Base-by-base conservation (phyloP, 2,329 filamentous ascomycete genomes). In the Colletotrichum incanum region DNA sequence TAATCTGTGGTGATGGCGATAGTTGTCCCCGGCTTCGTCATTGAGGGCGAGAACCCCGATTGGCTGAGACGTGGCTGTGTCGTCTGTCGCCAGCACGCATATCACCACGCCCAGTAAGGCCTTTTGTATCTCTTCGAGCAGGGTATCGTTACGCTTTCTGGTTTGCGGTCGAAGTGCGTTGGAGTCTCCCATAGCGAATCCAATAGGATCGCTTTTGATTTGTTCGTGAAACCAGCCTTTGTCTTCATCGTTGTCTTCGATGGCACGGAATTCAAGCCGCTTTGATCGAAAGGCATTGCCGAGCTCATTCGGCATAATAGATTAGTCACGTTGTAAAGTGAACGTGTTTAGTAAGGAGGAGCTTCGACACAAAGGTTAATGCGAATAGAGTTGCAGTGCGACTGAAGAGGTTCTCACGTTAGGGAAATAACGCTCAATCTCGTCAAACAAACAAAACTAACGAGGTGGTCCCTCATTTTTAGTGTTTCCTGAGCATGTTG, bases 1-100 rank as follows among this genome's bases (percentile, higher is more conserved):
- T 14, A 54, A 37, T 18, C 45, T 37, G 3, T 60, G 54, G 28
- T 31, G 34, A 20, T 45, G 52, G 41, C 60, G 43, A 37, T 69
- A 43, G 4, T 52, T 52, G 18, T 54, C 60, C 31, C 66, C 60
- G 8, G 66, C 50, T 20, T 69, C 52, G 31, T 63, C n/a, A 18
- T 63, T 68, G 49, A 56, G 49, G 20, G 26, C 43, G 6, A 69
- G 1, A 14, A 58, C 11, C 31, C 41, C 43, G 34, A 59, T 52
- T 0, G 59, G 41, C 23, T 65, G 37, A 0, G 45, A 37, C 1
- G n/a, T 45, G 47, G 31, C 16, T 3, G 26, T 26, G 5, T 16
- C 45, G 18, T 65, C 62, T 14, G 52, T 45, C 11, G 26, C 34
- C 23, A 34, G 54, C 1, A 59, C 31, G 18, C 52, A 52, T 6